Percentiles rank a stretch among this genome's conserved stretches.
These are phyloP conservation scores for Coemansia brasiliensis DNA, from an alignment of 192 early-diverging fungal species.

Conservation along the genomic window DNA sequence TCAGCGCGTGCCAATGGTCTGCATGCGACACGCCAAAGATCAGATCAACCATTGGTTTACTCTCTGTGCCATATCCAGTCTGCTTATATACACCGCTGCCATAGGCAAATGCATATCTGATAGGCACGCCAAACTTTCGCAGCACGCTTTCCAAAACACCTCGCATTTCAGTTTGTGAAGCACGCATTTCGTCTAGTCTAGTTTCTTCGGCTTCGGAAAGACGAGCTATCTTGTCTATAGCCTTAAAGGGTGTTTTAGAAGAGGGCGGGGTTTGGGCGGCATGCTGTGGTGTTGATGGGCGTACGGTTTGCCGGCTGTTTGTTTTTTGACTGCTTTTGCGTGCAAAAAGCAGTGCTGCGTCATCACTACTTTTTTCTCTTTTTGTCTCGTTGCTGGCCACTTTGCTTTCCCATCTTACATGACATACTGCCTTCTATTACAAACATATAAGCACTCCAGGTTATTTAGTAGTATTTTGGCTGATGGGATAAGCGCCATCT, in stretches of 20 bases:
- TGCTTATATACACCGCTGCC: slow-evolving; percentile 95
- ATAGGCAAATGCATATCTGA: slow-evolving; percentile 84
- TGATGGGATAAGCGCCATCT: too few relatives aligned
- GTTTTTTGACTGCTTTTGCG: slow-evolving; percentile 8
- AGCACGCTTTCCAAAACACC: slow-evolving; percentile 22
- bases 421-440: slow-evolving; percentile 5
- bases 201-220: slow-evolving; percentile 29
- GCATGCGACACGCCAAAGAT: slow-evolving; percentile 95
- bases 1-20: slow-evolving; percentile 96
- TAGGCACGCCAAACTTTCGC: slow-evolving; percentile 34
- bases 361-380: neutral
- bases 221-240: slow-evolving; percentile 6
- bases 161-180: slow-evolving; percentile 19
- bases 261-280: neutral
- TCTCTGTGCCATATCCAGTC: slow-evolving; percentile 64
- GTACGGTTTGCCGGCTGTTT: slow-evolving; percentile 28
- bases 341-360: slow-evolving; percentile 20
- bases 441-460: too few relatives aligned
- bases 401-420: slow-evolving; percentile 40
- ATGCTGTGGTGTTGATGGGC: neutral
- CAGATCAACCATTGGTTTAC: slow-evolving; percentile 88
- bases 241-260: neutral
- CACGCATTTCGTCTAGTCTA: slow-evolving; percentile 34
- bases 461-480: neutral
- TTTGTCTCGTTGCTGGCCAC: neutral